Base-by-base conservation (phyloP, 2,329 filamentous ascomycete genomes). In the Parafenestella ontariensis region DNA sequence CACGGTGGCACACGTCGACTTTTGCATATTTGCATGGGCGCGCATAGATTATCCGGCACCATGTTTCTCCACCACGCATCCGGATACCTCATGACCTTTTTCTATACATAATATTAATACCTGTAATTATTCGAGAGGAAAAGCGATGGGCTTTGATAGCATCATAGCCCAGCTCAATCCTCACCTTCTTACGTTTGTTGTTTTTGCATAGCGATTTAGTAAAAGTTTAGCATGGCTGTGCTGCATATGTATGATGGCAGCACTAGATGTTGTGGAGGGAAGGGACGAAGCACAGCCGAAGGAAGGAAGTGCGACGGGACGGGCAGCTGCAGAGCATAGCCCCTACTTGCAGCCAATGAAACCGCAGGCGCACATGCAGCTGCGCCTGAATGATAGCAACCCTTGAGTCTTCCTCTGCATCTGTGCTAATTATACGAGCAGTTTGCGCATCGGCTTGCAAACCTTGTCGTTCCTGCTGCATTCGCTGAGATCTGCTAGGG, bases 31-130 rank as follows among this genome's bases (percentile, higher is more conserved):
- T 36, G 43, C 20, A 20, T 15, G 8, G 13, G 36, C 26, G 37
- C 24, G 40, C 39, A 44, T 24, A 46, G 20, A 23, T 20, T 34
- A 34, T 28, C 28, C 34, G 33, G 45, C 45, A 34, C 17, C 45
- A 47, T 15, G 11, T 31, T 47, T 23, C 18, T 11, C 37, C 23
- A 8, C 24, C 26, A 40, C 29, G 37, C 37, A 43, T 44, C 20
- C 15, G 21, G 28, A 24, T 20, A 11, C 9, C 46, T 24, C 18
- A 49, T 29, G 40, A 43, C 29, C 13, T 49, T 43, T 33, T 15
- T 43, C 5, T 20, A 46, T 33, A 45, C 11, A 39, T 20, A 11
- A 40, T 39, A 51, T 51, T 51, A 45, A 51, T 45, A 51, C 39
- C 36, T 29, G 15, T 50, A 44, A 39, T 50, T 13, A 15, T 44